Conservation (phyloP, 1,284 basidiomycete genomes). For the Trametes polyzona region DNA sequence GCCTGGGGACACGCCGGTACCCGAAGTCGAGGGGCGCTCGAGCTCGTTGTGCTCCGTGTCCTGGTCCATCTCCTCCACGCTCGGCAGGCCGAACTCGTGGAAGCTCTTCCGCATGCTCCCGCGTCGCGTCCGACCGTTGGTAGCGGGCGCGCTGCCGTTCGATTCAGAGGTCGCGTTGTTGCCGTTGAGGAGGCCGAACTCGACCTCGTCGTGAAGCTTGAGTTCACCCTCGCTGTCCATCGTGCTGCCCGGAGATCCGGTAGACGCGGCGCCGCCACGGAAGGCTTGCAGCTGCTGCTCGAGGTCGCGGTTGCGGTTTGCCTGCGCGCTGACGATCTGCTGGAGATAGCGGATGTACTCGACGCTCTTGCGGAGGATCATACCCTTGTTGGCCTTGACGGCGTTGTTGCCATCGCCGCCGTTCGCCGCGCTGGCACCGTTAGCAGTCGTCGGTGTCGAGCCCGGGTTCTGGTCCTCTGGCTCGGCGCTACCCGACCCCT, state of each 20-base stretch:
- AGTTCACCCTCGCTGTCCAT: conserved; percentile 31
- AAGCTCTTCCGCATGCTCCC: conserved; percentile 31
- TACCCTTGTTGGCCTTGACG: conserved; percentile 88
- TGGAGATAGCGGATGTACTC: conserved; percentile 89
- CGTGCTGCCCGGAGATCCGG: conserved; percentile 7
- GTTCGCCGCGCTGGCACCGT: conserved; percentile 28
- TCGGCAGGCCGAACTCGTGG: conserved; percentile 34
- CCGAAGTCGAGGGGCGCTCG: conserved; percentile 32
- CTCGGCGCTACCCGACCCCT: conserved; percentile 25
- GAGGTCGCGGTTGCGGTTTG: conserved; percentile 74
- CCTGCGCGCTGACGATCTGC: conserved; percentile 79
- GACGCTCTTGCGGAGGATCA: conserved; percentile 86
- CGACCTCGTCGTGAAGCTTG: conserved; percentile 39
- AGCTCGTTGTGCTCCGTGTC: conserved; percentile 32
- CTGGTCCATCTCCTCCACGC: conserved; percentile 38
- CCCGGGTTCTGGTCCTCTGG: conserved; percentile 26
- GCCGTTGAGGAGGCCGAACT: conserved; percentile 26
- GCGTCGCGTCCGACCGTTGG: conserved; percentile 16
- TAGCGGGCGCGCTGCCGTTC: neutral
- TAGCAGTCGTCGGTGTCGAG: conserved; percentile 26
- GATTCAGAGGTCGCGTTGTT: too few species aligned
- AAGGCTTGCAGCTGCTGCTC: conserved; percentile 64
- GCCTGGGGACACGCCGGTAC: conserved; percentile 25
- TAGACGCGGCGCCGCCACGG: conserved; percentile 33
- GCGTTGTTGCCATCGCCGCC: conserved; percentile 33